A percentile compares a stretch with the other conserved stretches of the same genome.
These are phyloP conservation scores for Diutina neorugosa DNA, from an alignment of 1,139 yeast species.

Conservation along the genomic window DNA sequence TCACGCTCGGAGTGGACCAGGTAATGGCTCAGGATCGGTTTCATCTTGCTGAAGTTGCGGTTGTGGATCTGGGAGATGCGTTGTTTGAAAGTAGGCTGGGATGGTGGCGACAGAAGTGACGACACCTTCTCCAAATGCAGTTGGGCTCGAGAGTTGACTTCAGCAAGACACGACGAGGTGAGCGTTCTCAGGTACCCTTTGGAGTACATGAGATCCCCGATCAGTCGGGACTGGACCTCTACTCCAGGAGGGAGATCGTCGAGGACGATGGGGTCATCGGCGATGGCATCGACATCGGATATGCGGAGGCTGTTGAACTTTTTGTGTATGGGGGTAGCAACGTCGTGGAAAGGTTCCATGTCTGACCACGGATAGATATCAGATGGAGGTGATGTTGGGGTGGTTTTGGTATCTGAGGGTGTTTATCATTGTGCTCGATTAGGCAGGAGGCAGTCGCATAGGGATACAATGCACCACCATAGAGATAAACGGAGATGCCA, in stretches of 20 bases:
- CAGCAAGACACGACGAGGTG: not conserved
- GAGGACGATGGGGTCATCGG: not conserved
- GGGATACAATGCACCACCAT: not conserved
- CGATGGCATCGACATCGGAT: not conserved
- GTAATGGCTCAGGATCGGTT: not conserved
- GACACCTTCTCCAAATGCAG: not conserved
- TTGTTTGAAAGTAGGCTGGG: not conserved
- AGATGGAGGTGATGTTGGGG: not conserved
- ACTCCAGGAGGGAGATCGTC: not conserved
- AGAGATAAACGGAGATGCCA: not conserved
- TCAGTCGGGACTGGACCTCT: not conserved
- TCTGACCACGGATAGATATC: not conserved
- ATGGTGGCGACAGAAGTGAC: not conserved
- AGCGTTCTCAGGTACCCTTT: conserved; percentile 2
- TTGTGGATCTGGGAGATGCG: not conserved
- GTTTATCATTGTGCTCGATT: not conserved
- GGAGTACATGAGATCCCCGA: not conserved
- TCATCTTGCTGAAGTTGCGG: not conserved
- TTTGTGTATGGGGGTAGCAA: conserved; percentile 1
- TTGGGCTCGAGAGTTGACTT: not conserved
- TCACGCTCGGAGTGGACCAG: not conserved
- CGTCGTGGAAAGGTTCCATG: conserved; percentile 1
- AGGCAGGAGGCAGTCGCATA: not conserved
- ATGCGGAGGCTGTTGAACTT: not conserved
- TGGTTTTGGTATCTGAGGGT: not conserved